These are phyloP conservation scores for Pichia cabralensis DNA, from an alignment of 805 yeast genomes.

Conservation along the genomic window DNA sequence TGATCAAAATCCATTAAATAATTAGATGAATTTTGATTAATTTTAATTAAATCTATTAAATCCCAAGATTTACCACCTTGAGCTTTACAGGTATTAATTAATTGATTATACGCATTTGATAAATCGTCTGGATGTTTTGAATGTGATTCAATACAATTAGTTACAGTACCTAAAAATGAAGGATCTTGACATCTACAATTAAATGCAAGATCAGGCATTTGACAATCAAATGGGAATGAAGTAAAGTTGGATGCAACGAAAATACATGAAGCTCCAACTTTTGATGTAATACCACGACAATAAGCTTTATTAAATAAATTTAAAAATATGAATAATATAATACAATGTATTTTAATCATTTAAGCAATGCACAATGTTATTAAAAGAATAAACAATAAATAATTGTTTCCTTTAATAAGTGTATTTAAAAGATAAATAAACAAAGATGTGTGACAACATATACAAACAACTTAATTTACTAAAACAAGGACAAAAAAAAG, in stretches of 20 bases:
- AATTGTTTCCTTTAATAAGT: no score
- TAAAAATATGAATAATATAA: no score
- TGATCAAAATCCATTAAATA: constrained; percentile 13
- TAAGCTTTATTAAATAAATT: no score
- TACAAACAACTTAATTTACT: no score
- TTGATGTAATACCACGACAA: constrained; percentile 23
- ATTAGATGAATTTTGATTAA: constrained; percentile 22
- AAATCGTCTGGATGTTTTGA: constrained; percentile 20
- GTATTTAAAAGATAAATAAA: no score
- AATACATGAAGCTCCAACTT: constrained; percentile 29
- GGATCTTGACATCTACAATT: constrained; percentile 27
- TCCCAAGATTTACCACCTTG: constrained; percentile 24
- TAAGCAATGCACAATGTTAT: no score
- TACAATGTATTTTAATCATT: no score
- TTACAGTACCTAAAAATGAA: constrained; percentile 27
- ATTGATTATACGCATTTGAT: constrained; percentile 24
- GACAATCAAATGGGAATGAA: constrained; percentile 26
- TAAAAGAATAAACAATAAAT: no score
- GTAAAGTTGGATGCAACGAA: constrained; percentile 26
- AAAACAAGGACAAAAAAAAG: no score
- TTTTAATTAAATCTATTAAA: constrained; percentile 19
- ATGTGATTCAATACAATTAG: constrained; percentile 26
- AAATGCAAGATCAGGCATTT: constrained; percentile 25
- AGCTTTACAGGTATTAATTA: constrained; percentile 26
- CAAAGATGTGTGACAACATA: no score